Evolutionary conservation across 371 early-diverging fungal genomes (phyloP), one percentile per base, ranked within the genome.

Genomic region (Homolaphlyctis polyrhiza): DNA sequence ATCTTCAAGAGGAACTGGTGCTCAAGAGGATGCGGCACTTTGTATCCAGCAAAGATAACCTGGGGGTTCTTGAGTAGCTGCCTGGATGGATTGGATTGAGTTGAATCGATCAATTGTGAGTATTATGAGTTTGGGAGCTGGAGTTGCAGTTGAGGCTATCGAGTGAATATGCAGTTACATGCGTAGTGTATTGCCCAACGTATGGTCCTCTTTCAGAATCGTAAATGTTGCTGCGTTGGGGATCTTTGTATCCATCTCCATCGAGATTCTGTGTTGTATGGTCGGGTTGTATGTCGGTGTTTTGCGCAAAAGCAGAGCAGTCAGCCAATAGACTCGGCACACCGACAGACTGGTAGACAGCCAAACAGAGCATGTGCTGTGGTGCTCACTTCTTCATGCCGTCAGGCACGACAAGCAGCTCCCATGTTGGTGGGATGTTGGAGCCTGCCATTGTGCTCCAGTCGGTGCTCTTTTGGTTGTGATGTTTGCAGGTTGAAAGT

Each of bases 21-120:
- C 71, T 97, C 95, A 11, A 99, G 84, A 34, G 99, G 99, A 74
- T 99, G 99, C 21, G 99, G 98, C 61, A 93, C 80, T 66, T 94
- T 93, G 82, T 99, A 99, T 52, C 96, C 99, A 23, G 96, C 93
- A 83, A 98, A 99, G 50, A 93, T 74, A 2, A 98, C 97, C 65
- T 90, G 87, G 18, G 89, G 88, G 77, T 98, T 90, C 67, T 92
- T 88, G 34, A 96, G 80, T 27, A 98, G 77, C 79, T 93, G 89
- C 75, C 94, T 93, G 71, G 58, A 39, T 27, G 32, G 62, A 47
- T 23, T 30, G 18, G 57, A 4, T 52, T 66, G 0, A 18, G 13
- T 25, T 55, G 8, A 62, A 29, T 13, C 16, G 16, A 57, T 18
- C 13, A 11, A 13, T 43, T 52, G 25, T 8, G 16, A 50, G 21